Conservation (phyloP, 148 eudicot genomes). For the Rhododendron mucronatum region DNA sequence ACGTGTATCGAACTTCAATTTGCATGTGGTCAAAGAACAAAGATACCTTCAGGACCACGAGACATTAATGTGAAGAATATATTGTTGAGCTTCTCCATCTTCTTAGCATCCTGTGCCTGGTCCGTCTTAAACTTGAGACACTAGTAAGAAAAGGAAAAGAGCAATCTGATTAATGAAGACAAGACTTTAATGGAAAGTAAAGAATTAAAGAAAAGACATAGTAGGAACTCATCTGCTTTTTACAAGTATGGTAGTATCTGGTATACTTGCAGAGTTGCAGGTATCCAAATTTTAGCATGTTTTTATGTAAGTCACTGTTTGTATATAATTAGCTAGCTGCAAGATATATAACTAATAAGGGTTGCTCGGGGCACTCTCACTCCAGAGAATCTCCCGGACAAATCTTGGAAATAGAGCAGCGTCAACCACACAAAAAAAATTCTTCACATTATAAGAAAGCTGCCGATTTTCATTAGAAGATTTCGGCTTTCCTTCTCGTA, state of each 20-base stretch:
- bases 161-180: neutral
- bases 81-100: slow-evolving; percentile 97
- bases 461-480: neutral
- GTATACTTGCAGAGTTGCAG: neutral
- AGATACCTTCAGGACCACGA: slow-evolving; percentile 88
- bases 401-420: neutral
- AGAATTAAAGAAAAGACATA: neutral
- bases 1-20: neutral
- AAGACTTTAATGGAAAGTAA: neutral
- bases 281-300: neutral
- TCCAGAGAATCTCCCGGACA: neutral
- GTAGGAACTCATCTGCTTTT: neutral
- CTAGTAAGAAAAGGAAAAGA: slow-evolving; percentile 26
- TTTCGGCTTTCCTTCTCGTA: neutral
- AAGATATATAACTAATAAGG: neutral
- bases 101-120: slow-evolving; percentile 93
- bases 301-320: neutral
- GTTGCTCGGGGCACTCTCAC: neutral
- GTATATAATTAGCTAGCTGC: neutral
- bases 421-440: neutral
- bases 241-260: neutral
- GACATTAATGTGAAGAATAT: slow-evolving; percentile 91
- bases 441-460: neutral
- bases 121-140: slow-evolving; percentile 95
- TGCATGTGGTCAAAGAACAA: neutral